Conservation (phyloP, 371 early-diverging fungal genomes). For the Apophysomyces elegans region DNA sequence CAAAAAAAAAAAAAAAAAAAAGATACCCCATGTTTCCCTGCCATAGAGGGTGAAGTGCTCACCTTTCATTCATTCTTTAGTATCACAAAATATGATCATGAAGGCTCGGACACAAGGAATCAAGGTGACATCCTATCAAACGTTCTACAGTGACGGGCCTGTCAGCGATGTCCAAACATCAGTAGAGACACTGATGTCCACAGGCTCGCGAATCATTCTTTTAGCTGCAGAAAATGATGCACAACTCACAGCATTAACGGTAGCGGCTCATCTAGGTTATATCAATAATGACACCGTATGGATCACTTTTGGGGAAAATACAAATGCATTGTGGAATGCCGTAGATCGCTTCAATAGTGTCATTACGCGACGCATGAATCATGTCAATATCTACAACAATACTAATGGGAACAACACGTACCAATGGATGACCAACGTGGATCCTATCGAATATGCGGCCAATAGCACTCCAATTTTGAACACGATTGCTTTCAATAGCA, state of each 20-base stretch:
- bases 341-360: constrained; percentile 33
- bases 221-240: constrained; percentile 54
- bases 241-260: constrained; percentile 38
- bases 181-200: constrained; percentile 37
- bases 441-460: constrained; percentile 38
- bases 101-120: constrained; percentile 46
- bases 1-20: constrained; percentile 13
- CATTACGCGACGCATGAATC: constrained; percentile 18
- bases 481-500: constrained; percentile 36
- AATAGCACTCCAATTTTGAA: constrained; percentile 19
- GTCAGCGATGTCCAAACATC: constrained; percentile 48
- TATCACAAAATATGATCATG: constrained; percentile 50
- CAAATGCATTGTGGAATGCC: constrained; percentile 20
- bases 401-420: neutral
- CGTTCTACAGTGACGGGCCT: constrained; percentile 53
- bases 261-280: constrained; percentile 46
- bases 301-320: constrained; percentile 35
- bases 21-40: no score
- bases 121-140: constrained; percentile 46
- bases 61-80: constrained; percentile 23
- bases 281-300: constrained; percentile 48
- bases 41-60: no score
- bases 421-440: constrained; percentile 12
- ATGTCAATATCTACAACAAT: neutral
- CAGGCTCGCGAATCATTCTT: constrained; percentile 53